Percentiles rank a stretch among this genome's conserved stretches.
These are phyloP conservation scores for Babesia ovata DNA, from an alignment of 169 alveolate genomes.

Conservation along the genomic window DNA sequence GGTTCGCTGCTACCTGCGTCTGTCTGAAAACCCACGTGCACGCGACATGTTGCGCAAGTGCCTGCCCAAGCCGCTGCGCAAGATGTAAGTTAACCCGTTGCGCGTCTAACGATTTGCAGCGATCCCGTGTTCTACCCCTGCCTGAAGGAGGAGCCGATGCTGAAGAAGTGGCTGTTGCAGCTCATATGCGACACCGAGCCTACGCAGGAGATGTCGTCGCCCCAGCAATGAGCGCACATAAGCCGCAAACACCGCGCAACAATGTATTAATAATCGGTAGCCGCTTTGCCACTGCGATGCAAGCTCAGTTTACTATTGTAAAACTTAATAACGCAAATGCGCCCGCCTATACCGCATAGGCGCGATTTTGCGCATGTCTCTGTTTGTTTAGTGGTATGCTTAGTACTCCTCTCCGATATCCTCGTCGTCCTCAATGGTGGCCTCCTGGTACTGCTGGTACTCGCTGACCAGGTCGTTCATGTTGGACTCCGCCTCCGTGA, in stretches of 20 bases:
- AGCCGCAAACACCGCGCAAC: neutral
- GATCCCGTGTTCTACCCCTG: constrained; percentile 80
- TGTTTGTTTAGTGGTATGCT: neutral
- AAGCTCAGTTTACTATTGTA: neutral
- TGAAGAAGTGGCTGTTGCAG: constrained; percentile 79
- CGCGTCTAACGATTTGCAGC: constrained; percentile 12
- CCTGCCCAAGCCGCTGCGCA: constrained; percentile 77
- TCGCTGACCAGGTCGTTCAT: constrained; percentile 96
- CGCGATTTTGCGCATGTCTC: constrained; percentile 24
- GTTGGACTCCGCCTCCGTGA: constrained; percentile 98
- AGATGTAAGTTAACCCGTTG: constrained; percentile 41
- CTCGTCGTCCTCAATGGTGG: constrained; percentile 95
- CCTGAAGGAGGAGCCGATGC: constrained; percentile 79
- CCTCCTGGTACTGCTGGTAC: constrained; percentile 98
- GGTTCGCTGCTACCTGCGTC: constrained; percentile 94
- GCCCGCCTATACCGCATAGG: constrained; percentile 50
- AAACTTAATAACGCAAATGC: constrained; percentile 15
- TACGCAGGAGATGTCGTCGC: constrained; percentile 15
- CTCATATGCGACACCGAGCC: constrained; percentile 74
- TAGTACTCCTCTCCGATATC: constrained; percentile 76
- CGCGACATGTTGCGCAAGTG: constrained; percentile 87
- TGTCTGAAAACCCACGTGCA: constrained; percentile 94
- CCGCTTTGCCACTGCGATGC: neutral
- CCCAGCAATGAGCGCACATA: constrained; percentile 7
- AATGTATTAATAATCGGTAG: neutral